Evolutionary conservation across 306 rosid genomes (phyloP), one percentile per base, ranked within the genome.

Genomic region (Canavalia ensiformis): DNA sequence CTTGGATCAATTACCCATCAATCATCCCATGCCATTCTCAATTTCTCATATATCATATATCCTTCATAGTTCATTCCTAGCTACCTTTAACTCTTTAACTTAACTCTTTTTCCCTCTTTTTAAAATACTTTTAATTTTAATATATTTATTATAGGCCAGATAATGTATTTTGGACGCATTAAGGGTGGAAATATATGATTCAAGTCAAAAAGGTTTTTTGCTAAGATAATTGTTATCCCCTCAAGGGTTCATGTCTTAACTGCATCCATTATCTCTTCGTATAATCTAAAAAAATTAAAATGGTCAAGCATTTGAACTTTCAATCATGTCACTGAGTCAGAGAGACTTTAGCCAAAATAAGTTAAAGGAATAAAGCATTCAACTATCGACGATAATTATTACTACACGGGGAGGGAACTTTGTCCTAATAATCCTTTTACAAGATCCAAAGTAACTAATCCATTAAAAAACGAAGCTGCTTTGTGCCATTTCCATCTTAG

Each of bases 1-100:
- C 25, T 86, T 68, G 86, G 83, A 83, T 86, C 73, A 46, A 50
- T 58, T 68, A 34, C 65, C 59, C 39, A 76, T 69, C 73, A 31
- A 64, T 64, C 68, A 39, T 4, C 50, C 42, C 10, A 64, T 63
- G 7, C 0, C 57, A 54, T 37, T 12, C 13, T 28, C 73, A 29
- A 29, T 55, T 18, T 18, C 25, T 18, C 25, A 18, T 18, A 18
- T 18, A 18, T 18, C 25, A 18, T 18, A 18, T 18, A 18, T 18
- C 25, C 25, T 18, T 18, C 25, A 18, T 18, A 18, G 25, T 18
- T 18, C 25, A 18, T 18, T 18, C 25, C 25, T 18, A 18, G 25
- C 25, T 18, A 18, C 25, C 42, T 65, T 1, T 2, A 29, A 13
- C 13, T 49, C 25, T 64, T 7, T 66, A 5, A 8, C 5, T 29